Conservation (phyloP, 73 alveolate species). For the Durusdinium trenchii region DNA sequence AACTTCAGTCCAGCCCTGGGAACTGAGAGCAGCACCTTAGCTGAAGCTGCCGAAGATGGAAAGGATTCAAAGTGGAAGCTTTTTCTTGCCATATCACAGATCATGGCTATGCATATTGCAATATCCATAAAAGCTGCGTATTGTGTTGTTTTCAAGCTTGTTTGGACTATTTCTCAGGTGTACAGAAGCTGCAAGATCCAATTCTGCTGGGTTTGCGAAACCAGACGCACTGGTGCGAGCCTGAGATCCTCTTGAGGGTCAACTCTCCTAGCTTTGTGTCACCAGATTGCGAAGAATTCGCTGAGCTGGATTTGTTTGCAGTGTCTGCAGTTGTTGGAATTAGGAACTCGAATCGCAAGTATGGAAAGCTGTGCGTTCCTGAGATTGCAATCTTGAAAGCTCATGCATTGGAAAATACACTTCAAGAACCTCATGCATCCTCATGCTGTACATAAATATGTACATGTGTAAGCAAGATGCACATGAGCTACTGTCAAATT, state of each 20-base stretch:
- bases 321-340: not conserved
- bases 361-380: slow-evolving; percentile 33
- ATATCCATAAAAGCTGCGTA: not conserved
- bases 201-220: slow-evolving; percentile 59
- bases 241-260: too few species aligned
- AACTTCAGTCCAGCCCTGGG: slow-evolving; percentile 79
- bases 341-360: slow-evolving; percentile 80
- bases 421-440: not conserved
- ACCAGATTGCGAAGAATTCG: too few species aligned
- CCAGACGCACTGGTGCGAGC: slow-evolving; percentile 59
- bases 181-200: slow-evolving; percentile 73
- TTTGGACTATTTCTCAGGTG: not conserved
- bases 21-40: slow-evolving; percentile 60
- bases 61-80: too few species aligned
- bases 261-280: too few species aligned
- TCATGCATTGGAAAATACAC: not conserved
- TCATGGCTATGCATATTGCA: not conserved
- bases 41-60: not conserved
- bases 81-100: not conserved
- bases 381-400: too few species aligned
- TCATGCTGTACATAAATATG: not conserved
- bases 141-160: not conserved
- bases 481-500: too few species aligned
- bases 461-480: not conserved
- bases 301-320: not conserved